Percentiles rank a stretch among this genome's conserved stretches.
These are phyloP conservation scores for Cunninghamia lanceolata DNA, from an alignment of 75 land plant genomes.

Conservation along the genomic window DNA sequence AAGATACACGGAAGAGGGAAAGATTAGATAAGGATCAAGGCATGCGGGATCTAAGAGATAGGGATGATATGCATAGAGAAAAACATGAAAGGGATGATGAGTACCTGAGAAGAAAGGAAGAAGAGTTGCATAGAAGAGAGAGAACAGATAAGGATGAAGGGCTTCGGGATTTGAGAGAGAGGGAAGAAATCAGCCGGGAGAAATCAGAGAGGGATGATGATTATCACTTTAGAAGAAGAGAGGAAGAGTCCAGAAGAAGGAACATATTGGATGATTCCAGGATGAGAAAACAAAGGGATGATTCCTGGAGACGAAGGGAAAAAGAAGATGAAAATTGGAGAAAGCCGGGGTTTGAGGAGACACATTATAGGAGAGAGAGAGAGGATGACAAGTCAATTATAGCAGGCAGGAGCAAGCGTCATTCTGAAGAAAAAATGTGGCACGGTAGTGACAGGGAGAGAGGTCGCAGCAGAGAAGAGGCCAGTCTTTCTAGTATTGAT, in stretches of 20 bases:
- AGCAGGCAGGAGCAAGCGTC: conserved; percentile 27
- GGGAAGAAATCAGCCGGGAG: conserved; percentile 39
- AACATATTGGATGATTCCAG: conserved; percentile 46
- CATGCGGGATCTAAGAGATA: conserved; percentile 32
- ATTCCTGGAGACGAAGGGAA: conserved; percentile 37
- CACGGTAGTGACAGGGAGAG: conserved; percentile 21
- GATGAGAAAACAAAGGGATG: conserved; percentile 43
- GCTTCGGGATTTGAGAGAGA: conserved; percentile 30
- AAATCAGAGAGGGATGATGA: conserved; percentile 54
- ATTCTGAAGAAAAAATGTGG: conserved; percentile 30
- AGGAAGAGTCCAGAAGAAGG: conserved; percentile 32
- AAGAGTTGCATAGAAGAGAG: conserved; percentile 6
- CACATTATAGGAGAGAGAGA: conserved; percentile 34
- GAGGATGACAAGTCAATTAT: conserved; percentile 27
- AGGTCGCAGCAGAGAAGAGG: conserved; percentile 27
- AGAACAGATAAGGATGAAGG: conserved; percentile 41
- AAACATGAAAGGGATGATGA: conserved; percentile 28
- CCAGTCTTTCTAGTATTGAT: conserved; percentile 26
- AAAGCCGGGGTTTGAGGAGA: conserved; percentile 43
- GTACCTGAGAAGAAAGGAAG: conserved; percentile 22
- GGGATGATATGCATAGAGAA: conserved; percentile 34
- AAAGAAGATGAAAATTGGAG: conserved; percentile 47
- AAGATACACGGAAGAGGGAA: conserved; percentile 31
- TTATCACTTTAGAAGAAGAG: conserved; percentile 36
- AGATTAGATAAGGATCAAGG: conserved; percentile 38